Evolutionary conservation across 2,329 filamentous ascomycete genomes (phyloP).

Genomic region (Sclerotinia nivalis): DNA sequence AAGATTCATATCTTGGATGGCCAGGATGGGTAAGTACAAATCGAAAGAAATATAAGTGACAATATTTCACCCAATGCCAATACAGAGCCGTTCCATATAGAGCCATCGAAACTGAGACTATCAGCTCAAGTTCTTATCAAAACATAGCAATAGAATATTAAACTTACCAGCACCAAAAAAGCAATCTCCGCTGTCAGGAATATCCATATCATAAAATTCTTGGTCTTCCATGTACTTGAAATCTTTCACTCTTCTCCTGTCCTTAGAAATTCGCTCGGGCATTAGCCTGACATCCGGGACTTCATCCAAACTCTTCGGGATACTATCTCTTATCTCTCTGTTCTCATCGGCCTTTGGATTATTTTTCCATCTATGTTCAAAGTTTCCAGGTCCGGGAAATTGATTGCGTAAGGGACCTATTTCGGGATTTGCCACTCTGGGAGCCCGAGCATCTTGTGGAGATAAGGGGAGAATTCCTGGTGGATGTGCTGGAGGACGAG

Average conservation of each 20-base stretch:
- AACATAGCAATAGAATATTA: background rate
- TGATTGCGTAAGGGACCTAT: accelerated
- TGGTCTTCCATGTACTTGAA: background rate
- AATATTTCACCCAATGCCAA: slow-evolving; percentile 5
- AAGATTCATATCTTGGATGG: background rate
- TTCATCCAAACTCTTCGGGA: background rate
- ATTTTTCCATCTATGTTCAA: background rate
- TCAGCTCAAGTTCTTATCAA: background rate
- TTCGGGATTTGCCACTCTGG: background rate
- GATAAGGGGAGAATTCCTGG: background rate
- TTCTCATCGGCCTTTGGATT: background rate
- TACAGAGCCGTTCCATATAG: background rate
- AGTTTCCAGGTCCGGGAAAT: background rate
- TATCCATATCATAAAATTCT: background rate
- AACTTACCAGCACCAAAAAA: slow-evolving; percentile 4
- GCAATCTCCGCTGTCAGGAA: background rate
- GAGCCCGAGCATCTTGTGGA: background rate
- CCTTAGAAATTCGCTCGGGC: accelerated
- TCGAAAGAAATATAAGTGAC: background rate
- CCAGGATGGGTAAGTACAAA: slow-evolving; percentile 8
- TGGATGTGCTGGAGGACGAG: background rate
- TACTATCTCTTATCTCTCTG: background rate
- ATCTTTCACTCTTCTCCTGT: accelerated
- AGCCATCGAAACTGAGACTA: background rate
- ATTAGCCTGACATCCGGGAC: background rate